A percentile compares a stretch with the other conserved stretches of the same genome.
Evolutionary conservation across 1,284 basidiomycete species (phyloP).

Genomic region (Cystobasidium sp.): DNA sequence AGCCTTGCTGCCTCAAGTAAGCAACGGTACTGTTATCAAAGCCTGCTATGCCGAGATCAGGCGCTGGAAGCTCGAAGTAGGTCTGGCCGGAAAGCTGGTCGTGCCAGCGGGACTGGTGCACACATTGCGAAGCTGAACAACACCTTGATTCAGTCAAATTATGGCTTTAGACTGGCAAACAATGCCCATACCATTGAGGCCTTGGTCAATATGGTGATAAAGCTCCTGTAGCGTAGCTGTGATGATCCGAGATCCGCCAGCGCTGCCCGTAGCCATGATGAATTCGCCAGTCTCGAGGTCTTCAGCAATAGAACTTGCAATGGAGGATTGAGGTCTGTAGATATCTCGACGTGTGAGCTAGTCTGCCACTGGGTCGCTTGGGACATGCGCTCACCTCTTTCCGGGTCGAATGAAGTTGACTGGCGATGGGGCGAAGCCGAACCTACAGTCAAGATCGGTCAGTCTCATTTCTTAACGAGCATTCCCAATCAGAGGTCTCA

Average conservation of each 20-base stretch:
- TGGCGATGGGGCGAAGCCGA: slow-evolving; percentile 56
- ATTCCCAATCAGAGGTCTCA: background rate
- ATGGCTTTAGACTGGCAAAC: background rate
- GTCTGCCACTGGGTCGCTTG: slow-evolving; percentile 52
- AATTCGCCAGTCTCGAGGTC: slow-evolving; percentile 55
- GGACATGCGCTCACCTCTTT: slow-evolving; percentile 54
- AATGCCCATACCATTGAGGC: slow-evolving; percentile 35
- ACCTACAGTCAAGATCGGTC: too few species aligned
- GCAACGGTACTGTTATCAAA: slow-evolving; percentile 57
- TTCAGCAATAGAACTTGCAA: slow-evolving; percentile 58
- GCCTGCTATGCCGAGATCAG: slow-evolving; percentile 52
- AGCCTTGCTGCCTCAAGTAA: slow-evolving; percentile 53
- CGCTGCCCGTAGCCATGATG: slow-evolving; percentile 57
- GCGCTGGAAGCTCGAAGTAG: slow-evolving; percentile 55
- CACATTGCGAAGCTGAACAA: slow-evolving; percentile 51
- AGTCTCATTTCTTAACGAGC: background rate
- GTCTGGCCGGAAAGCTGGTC: slow-evolving; percentile 57
- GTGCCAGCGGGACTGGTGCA: slow-evolving; percentile 58
- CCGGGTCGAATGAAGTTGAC: slow-evolving; percentile 58
- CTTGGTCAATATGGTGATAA: slow-evolving; percentile 54
- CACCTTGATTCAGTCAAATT: background rate
- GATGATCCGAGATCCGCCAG: slow-evolving; percentile 59
- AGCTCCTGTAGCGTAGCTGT: slow-evolving; percentile 58
- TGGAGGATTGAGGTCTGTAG: slow-evolving; percentile 47
- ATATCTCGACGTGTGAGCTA: too few species aligned